phyloP scores from a whole-genome alignment of 495 filamentous ascomycete genomes.

The Hypomontagnella submonticulosa region DNA sequence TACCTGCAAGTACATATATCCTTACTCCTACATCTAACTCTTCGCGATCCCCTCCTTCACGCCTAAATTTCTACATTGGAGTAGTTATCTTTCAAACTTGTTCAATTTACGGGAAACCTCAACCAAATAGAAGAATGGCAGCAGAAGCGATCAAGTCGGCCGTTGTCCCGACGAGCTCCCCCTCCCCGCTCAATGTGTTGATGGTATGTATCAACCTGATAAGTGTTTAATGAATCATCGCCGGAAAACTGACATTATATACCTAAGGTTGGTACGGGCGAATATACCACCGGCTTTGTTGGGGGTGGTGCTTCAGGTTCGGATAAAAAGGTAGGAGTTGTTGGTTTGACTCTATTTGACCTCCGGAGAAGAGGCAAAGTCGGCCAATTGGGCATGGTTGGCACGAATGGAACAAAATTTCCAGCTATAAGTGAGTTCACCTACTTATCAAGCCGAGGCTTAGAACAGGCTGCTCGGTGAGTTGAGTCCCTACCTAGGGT shows the following conservation, averaged over 20 bases:
- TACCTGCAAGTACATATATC: neutral
- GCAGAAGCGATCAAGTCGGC: slow-evolving; percentile 33
- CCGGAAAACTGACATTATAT: slow-evolving; percentile 36
- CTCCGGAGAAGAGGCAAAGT: slow-evolving; percentile 89
- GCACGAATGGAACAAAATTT: slow-evolving; percentile 86
- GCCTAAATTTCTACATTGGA: neutral
- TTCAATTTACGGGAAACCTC: neutral
- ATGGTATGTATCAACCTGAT: slow-evolving; percentile 69
- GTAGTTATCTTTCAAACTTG: neutral
- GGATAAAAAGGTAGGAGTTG: slow-evolving; percentile 94
- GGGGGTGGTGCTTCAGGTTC: slow-evolving; percentile 79
- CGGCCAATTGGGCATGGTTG: slow-evolving; percentile 86
- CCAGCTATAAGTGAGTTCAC: slow-evolving; percentile 83
- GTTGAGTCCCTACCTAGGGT: too few species aligned
- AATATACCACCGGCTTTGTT: slow-evolving; percentile 95
- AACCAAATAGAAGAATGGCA: slow-evolving; percentile 22
- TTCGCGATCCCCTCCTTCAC: neutral
- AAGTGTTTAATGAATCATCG: slow-evolving; percentile 8
- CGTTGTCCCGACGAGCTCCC: slow-evolving; percentile 29
- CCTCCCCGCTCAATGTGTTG: slow-evolving; percentile 77
- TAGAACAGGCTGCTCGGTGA: slow-evolving; percentile 14
- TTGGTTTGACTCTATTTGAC: slow-evolving; percentile 90
- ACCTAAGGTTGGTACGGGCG: slow-evolving; percentile 81
- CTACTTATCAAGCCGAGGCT: slow-evolving; percentile 1
- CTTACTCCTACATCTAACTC: neutral